Evolutionary conservation across 1,284 basidiomycete genomes (phyloP).

Genomic region (Heterobasidion irregulare): DNA sequence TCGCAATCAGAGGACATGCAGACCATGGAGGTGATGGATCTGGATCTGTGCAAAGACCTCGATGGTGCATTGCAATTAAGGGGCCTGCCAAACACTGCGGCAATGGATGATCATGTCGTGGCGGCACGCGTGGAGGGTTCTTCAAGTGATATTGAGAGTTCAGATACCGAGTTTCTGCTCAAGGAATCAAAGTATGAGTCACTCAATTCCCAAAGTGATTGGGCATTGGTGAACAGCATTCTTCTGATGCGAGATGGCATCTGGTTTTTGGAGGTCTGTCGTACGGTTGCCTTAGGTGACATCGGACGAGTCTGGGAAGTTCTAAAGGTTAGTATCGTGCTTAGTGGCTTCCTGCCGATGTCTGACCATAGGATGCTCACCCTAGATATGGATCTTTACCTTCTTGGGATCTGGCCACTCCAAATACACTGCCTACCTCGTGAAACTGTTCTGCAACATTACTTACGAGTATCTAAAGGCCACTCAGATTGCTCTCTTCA

Average conservation of each 20-base stretch:
- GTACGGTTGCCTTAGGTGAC: conserved; percentile 12
- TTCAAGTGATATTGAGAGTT: no score
- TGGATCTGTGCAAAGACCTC: no score
- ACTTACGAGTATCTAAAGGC: conserved; percentile 6
- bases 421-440: conserved; percentile 10
- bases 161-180: background rate
- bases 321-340: conserved; percentile 10
- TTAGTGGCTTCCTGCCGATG: no score
- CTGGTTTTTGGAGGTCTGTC: conserved; percentile 10
- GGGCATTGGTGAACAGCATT: conserved; percentile 9
- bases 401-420: conserved; percentile 11
- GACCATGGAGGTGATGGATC: no score
- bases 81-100: no score
- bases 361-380: no score
- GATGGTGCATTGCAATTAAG: no score
- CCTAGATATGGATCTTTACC: conserved; percentile 14
- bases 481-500: conserved; percentile 3
- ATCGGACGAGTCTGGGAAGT: conserved; percentile 14
- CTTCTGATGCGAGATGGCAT: conserved; percentile 9
- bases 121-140: accelerated
- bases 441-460: conserved; percentile 13
- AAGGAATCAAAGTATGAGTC: background rate
- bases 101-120: no score
- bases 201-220: conserved; percentile 8
- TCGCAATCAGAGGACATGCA: no score